These are phyloP conservation scores for Diospyros lotus DNA, from an alignment of 148 eudicot genomes.

Conservation along the genomic window DNA sequence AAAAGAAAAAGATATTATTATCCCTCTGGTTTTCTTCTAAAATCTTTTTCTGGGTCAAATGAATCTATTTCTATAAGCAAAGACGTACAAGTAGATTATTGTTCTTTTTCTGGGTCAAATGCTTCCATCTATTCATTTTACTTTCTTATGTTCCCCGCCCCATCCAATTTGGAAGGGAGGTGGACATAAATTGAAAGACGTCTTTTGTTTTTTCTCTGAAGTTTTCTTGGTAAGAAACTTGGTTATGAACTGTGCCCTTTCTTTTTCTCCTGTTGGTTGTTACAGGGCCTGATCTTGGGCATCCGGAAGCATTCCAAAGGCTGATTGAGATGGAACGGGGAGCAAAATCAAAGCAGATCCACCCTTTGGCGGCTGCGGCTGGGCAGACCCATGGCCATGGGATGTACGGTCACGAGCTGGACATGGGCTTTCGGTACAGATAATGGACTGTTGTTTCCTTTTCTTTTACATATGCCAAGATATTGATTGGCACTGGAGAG, in stretches of 20 bases:
- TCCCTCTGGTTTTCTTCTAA: not conserved
- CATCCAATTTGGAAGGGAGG: no score
- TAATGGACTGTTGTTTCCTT: not conserved
- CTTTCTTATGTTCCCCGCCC: not conserved
- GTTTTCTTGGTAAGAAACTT: not conserved
- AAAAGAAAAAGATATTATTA: no score
- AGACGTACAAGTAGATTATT: not conserved
- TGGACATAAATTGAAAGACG: not conserved
- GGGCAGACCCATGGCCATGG: constrained; percentile 31
- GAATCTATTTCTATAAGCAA: no score
- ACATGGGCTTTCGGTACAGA: constrained; percentile 39
- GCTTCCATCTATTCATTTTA: not conserved
- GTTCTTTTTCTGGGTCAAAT: not conserved
- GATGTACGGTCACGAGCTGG: constrained; percentile 56
- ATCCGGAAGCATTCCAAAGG: constrained; percentile 79
- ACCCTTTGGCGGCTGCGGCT: constrained; percentile 29
- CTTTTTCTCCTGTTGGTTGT: constrained; percentile 15
- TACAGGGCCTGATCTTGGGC: constrained; percentile 33
- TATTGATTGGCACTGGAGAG: not conserved
- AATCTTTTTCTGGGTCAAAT: no score
- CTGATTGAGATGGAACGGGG: constrained; percentile 70
- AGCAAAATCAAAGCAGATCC: constrained; percentile 62
- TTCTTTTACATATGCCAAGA: not conserved
- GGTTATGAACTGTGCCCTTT: not conserved
- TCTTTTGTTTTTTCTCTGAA: not conserved